These are phyloP conservation scores for Leavenworthia alabamica DNA, from an alignment of 345 rosid species.

Conservation along the genomic window DNA sequence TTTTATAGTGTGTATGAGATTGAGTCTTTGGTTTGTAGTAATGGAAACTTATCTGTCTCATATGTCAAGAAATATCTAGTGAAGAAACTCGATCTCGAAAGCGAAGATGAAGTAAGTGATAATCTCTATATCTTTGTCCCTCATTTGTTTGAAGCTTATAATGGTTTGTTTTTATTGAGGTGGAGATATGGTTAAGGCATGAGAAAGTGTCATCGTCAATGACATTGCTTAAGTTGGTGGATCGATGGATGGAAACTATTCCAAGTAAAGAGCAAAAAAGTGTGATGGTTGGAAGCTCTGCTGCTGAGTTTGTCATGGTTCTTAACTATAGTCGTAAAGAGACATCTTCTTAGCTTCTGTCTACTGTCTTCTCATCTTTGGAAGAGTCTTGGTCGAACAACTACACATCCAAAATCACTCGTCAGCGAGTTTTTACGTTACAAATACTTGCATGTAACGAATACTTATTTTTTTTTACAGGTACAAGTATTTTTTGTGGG, in stretches of 20 bases:
- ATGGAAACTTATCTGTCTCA: constrained; percentile 7
- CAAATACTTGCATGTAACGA: too few species aligned
- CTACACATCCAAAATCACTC: too few species aligned
- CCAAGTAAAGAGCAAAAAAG: constrained; percentile 27
- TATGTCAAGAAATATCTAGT: constrained; percentile 7
- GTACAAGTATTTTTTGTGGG: too few species aligned
- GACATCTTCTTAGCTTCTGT: background rate
- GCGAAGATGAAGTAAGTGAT: constrained; percentile 5
- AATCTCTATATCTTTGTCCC: background rate
- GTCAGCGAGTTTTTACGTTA: too few species aligned
- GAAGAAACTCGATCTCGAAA: constrained; percentile 4
- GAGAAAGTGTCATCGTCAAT: constrained; percentile 35
- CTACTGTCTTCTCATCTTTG: background rate
- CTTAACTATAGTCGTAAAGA: constrained; percentile 37
- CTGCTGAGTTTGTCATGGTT: constrained; percentile 43
- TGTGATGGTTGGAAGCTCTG: constrained; percentile 40
- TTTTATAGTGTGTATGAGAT: background rate
- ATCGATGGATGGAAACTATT: constrained; percentile 41
- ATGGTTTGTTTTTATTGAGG: constrained; percentile 36
- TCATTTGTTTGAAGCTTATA: background rate
- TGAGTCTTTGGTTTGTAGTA: background rate
- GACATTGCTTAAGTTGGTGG: constrained; percentile 29
- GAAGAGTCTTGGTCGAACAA: too few species aligned
- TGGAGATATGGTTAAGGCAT: constrained; percentile 40
- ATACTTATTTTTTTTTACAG: too few species aligned